Evolutionary conservation across 176 grass and related monocot species (phyloP).

Genomic region (Eleusine indica): DNA sequence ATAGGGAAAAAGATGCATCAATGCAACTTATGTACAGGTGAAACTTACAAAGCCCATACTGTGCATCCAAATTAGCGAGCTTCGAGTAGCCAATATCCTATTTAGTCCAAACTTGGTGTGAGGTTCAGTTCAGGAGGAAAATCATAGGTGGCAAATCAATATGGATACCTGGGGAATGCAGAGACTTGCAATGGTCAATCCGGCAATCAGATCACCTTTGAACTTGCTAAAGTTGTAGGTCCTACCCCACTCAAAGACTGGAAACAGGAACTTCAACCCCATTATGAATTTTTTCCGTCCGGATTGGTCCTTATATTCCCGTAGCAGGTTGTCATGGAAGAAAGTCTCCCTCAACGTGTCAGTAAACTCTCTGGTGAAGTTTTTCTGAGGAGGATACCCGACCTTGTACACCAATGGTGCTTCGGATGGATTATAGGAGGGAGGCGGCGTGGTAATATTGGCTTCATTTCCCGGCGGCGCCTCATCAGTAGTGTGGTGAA

Average conservation of each 20-base stretch:
- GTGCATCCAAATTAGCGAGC: constrained; percentile 85
- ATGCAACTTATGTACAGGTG: neutral
- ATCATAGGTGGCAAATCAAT: constrained; percentile 13
- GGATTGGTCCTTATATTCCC: constrained; percentile 68
- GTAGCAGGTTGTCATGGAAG: constrained; percentile 73
- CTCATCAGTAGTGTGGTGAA: constrained; percentile 44
- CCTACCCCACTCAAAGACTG: constrained; percentile 75
- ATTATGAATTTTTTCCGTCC: constrained; percentile 52
- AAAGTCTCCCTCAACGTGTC: constrained; percentile 80
- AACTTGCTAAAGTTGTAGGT: constrained; percentile 76
- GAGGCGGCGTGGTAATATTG: constrained; percentile 8
- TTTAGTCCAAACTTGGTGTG: constrained; percentile 23
- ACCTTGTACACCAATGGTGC: constrained; percentile 64
- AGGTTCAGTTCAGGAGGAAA: constrained; percentile 14
- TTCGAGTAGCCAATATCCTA: constrained; percentile 97
- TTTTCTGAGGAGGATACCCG: constrained; percentile 61
- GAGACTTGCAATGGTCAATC: constrained; percentile 94
- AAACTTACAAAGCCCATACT: constrained; percentile 92
- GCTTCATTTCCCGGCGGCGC: constrained; percentile 16
- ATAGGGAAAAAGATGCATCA: neutral
- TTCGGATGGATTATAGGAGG: constrained; percentile 24
- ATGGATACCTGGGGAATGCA: constrained; percentile 90
- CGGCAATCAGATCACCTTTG: constrained; percentile 85
- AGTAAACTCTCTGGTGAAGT: constrained; percentile 55
- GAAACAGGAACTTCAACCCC: constrained; percentile 75